Conservation (phyloP, 1,139 yeast genomes). For the Scheffersomyces insectosa region DNA sequence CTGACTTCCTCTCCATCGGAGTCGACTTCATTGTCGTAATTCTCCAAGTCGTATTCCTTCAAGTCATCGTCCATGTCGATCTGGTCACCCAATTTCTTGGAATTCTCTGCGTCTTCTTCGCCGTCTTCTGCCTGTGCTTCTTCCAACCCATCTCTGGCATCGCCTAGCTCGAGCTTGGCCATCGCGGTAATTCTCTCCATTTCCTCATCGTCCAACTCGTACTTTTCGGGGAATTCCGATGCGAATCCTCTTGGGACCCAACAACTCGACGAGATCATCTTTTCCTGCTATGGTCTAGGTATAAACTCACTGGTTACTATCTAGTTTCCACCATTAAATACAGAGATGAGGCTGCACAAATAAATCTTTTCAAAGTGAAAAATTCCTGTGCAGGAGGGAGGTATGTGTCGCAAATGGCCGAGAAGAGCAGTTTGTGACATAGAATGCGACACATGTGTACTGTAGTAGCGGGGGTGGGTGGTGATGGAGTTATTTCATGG, state of each 20-base stretch:
- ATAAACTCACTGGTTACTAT: not conserved
- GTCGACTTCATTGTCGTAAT: constrained; percentile 69
- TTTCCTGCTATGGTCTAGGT: not conserved
- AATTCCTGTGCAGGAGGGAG: too few relatives aligned
- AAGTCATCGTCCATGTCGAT: constrained; percentile 75
- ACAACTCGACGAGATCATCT: constrained; percentile 85
- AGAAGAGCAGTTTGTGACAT: constrained; percentile 3
- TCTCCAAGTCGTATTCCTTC: constrained; percentile 83
- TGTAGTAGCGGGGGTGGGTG: too few relatives aligned
- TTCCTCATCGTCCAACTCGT: constrained; percentile 87
- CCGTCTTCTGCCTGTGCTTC: constrained; percentile 31
- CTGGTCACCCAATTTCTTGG: constrained; percentile 44
- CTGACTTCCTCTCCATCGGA: constrained; percentile 53
- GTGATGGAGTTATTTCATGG: too few relatives aligned
- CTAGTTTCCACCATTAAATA: too few relatives aligned
- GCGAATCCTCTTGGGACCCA: constrained; percentile 99
- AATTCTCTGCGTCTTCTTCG: constrained; percentile 16
- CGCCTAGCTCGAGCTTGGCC: constrained; percentile 80
- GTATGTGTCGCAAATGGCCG: not conserved
- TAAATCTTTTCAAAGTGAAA: too few relatives aligned
- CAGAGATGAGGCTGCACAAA: too few relatives aligned
- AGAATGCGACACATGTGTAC: too few relatives aligned
- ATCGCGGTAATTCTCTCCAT: constrained; percentile 85
- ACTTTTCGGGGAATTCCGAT: constrained; percentile 86
- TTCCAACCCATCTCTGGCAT: constrained; percentile 64